These are phyloP conservation scores for Aplosporella prunicola DNA, from an alignment of 2,329 filamentous ascomycete species.

Conservation along the genomic window DNA sequence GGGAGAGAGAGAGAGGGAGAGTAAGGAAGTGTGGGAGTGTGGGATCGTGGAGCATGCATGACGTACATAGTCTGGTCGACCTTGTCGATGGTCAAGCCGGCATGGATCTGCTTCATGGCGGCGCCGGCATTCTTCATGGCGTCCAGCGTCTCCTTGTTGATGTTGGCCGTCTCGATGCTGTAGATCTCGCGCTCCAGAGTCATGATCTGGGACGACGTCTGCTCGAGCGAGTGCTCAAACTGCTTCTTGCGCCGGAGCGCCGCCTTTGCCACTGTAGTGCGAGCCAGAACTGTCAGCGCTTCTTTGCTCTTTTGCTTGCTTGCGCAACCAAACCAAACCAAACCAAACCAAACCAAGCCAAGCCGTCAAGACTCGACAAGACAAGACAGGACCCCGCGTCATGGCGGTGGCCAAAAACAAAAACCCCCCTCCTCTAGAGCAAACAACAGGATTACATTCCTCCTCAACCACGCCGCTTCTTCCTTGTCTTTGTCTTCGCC, in stretches of 20 bases:
- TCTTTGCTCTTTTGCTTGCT: too few species aligned
- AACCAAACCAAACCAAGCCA: too few species aligned
- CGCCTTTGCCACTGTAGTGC: slow-evolving; percentile 73
- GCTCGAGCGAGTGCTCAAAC: slow-evolving; percentile 83
- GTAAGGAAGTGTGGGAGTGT: not conserved
- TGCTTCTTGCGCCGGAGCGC: slow-evolving; percentile 90
- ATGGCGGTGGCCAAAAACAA: too few species aligned
- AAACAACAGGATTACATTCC: too few species aligned
- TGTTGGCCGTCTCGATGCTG: slow-evolving; percentile 94
- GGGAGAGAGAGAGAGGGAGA: too few species aligned
- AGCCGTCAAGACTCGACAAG: too few species aligned
- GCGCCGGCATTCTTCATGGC: slow-evolving; percentile 83
- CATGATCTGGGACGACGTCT: slow-evolving; percentile 80
- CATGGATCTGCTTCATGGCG: slow-evolving; percentile 91
- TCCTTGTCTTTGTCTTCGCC: too few species aligned
- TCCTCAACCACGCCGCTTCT: too few species aligned
- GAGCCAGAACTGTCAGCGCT: not conserved
- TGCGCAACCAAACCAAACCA: too few species aligned
- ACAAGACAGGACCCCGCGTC: too few species aligned
- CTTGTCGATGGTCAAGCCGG: slow-evolving; percentile 82
- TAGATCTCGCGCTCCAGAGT: slow-evolving; percentile 94
- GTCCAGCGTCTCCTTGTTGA: slow-evolving; percentile 91
- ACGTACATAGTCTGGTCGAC: slow-evolving; percentile 91
- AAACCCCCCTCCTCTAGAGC: too few species aligned
- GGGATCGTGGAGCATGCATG: not conserved